These are phyloP conservation scores for Endocarpon pusillum DNA, from an alignment of 495 filamentous ascomycete genomes.

Conservation along the genomic window DNA sequence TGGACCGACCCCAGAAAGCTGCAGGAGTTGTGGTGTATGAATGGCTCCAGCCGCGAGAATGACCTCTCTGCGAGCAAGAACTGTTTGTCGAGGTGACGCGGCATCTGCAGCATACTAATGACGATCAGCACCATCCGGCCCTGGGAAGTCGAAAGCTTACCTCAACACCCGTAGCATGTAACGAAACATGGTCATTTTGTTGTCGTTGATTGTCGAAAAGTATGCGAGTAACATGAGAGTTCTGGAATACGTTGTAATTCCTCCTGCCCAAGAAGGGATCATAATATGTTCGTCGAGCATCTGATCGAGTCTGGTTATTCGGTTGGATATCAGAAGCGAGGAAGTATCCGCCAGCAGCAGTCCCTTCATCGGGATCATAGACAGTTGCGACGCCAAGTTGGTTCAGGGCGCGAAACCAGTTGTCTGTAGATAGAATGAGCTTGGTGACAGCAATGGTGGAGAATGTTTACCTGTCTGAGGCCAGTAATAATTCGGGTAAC, in stretches of 20 bases:
- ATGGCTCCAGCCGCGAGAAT: constrained; percentile 38
- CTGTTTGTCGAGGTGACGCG: constrained; percentile 14
- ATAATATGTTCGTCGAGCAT: constrained; percentile 22
- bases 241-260: constrained; percentile 28
- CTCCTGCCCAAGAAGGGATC: constrained; percentile 20
- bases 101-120: constrained; percentile 15
- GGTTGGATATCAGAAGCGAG: constrained; percentile 27
- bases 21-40: constrained; percentile 37
- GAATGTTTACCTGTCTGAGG: constrained; percentile 13
- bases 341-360: constrained; percentile 28
- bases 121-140: too few relatives aligned
- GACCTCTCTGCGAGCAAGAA: constrained; percentile 31
- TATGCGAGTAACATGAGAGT: constrained; percentile 27
- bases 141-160: neutral
- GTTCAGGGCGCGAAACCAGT: constrained; percentile 32
- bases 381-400: constrained; percentile 30
- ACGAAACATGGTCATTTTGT: neutral
- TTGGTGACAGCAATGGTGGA: neutral
- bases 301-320: constrained; percentile 21
- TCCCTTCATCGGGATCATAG: constrained; percentile 29
- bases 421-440: constrained; percentile 16
- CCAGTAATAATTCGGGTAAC: constrained; percentile 21
- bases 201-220: constrained; percentile 15
- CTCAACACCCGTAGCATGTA: neutral
- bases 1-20: constrained; percentile 29